These are phyloP conservation scores for Eucalyptus sp. DNA, from an alignment of 345 rosid genomes.

Conservation along the genomic window DNA sequence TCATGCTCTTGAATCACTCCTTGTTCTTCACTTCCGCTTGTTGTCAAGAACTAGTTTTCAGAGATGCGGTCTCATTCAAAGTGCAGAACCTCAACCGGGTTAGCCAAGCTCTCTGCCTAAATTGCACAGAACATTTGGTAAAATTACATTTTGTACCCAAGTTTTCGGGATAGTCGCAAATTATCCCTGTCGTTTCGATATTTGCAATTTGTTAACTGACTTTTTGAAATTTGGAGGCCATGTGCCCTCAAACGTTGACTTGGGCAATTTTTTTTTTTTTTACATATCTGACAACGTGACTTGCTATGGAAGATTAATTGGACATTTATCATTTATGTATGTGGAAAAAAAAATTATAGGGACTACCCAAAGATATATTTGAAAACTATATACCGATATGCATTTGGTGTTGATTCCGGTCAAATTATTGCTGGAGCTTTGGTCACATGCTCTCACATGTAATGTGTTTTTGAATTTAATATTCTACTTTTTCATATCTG, in stretches of 20 bases:
- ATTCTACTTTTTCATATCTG: not conserved
- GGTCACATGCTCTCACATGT: not conserved
- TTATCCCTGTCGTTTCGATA: not conserved
- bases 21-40: too few relatives aligned
- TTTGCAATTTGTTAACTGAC: not conserved
- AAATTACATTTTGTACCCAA: not conserved
- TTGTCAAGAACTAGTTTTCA: rapidly evolving
- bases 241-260: not conserved
- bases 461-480: not conserved
- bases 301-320: rapidly evolving
- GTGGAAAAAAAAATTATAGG: rapidly evolving
- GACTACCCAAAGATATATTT: not conserved
- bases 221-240: not conserved
- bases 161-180: not conserved
- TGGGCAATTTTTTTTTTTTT: rapidly evolving
- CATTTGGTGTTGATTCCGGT: rapidly evolving
- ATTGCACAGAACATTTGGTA: not conserved
- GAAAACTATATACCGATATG: rapidly evolving
- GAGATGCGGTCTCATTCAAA: not conserved
- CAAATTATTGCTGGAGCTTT: rapidly evolving
- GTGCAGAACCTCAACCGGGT: not conserved
- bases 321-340: not conserved
- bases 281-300: not conserved
- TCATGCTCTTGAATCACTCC: too few relatives aligned
- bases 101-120: not conserved